Evolutionary conservation across 106 monocot genomes (phyloP), one percentile per base, ranked within the genome.

Genomic region (Gastrodia elata): DNA sequence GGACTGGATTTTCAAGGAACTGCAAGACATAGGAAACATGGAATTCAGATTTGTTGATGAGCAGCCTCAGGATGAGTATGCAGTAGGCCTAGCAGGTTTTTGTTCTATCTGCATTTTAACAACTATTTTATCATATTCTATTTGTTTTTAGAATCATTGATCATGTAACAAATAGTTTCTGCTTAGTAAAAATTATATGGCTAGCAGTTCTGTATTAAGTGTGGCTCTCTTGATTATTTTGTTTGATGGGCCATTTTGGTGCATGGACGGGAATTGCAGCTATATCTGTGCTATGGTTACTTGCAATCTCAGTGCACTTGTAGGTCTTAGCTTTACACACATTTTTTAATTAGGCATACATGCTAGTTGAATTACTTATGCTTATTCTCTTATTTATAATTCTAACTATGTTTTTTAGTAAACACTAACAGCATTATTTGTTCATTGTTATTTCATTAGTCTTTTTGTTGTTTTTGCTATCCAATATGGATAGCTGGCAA

Each of bases 11-110:
- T 97, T 97, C 44, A 90, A 86, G 77, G 97, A 97, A 73, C 84
- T 97, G n/a, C 97, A 97, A 74, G 88, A 90, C 73, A 90, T 97
- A 77, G 97, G 87, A 35, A 90, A 97, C 73, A 83, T 97, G 90
- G 97, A 97, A 41, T 97, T 97, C 71, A 80, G 86, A 79, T 97
- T 90, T 82, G 92, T 90, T 64, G 97, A 97, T 73, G 97, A 97
- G 80, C 93, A 93, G 64, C 90, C 93, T 8, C 92, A 90, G 78
- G 92, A 90, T 90, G 92, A 91, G 10, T 97, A 97, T 93, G 97
- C 90, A 41, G 82, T 80, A 40, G 74, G 77, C 65, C 90, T 97
- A 82, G 84, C 97, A 90, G 97, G 97, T 96, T 71, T 78, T 13
- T 56, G 42, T 72, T 44, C 33, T 61, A 14, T 26, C 6, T 72